Percentiles rank a stretch among this genome's conserved stretches.
phyloP scores from a whole-genome alignment of 306 rosid species.

The Potentilla sterilis region DNA sequence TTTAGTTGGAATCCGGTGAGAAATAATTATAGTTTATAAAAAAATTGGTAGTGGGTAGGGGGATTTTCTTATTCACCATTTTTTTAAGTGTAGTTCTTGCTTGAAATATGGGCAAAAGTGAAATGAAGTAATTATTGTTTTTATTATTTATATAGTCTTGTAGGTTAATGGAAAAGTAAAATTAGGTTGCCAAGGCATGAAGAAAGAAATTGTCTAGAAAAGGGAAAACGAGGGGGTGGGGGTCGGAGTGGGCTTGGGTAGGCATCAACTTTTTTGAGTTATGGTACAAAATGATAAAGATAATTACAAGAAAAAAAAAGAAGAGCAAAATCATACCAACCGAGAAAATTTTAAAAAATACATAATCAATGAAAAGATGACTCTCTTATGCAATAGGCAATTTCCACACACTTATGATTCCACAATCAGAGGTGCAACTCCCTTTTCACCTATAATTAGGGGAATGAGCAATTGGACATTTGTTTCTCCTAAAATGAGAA shows the following conservation, averaged over 20 bases:
- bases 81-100: slow-evolving; percentile 29
- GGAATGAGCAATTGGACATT: neutral
- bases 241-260: slow-evolving; percentile 39
- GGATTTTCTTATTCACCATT: slow-evolving; percentile 42
- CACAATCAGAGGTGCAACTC: slow-evolving; percentile 22
- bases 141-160: slow-evolving; percentile 26
- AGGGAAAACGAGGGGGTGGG: slow-evolving; percentile 45
- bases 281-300: slow-evolving; percentile 22
- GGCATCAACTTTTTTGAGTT: slow-evolving; percentile 36
- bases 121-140: slow-evolving; percentile 41
- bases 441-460: neutral
- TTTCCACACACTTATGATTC: slow-evolving; percentile 28
- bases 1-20: slow-evolving; percentile 74
- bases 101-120: slow-evolving; percentile 43
- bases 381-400: slow-evolving; percentile 13
- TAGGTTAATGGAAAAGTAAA: slow-evolving; percentile 64
- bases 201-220: slow-evolving; percentile 57
- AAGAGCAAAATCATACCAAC: slow-evolving; percentile 13
- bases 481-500: neutral
- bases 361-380: neutral
- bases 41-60: slow-evolving; percentile 58
- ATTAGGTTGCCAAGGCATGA: slow-evolving; percentile 75
- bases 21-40: slow-evolving; percentile 40
- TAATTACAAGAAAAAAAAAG: neutral
- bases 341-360: neutral